Evolutionary conservation across 2,329 filamentous ascomycete species (phyloP).

Genomic region (Emericellopsis atlantica): DNA sequence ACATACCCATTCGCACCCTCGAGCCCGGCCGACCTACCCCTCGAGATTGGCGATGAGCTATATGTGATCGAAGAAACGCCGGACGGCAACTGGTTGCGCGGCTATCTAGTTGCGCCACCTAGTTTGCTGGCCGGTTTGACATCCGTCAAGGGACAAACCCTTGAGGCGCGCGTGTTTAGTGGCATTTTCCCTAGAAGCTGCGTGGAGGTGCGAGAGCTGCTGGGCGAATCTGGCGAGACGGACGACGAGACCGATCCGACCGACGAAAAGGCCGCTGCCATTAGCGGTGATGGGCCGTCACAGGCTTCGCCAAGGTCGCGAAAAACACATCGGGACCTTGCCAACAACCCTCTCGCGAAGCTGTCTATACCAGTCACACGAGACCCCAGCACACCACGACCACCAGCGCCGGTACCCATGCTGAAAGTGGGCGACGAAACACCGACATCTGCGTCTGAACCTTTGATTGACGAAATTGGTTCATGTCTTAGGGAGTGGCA

Average conservation of each 20-base stretch:
- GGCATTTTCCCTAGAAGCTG: constrained; percentile 93
- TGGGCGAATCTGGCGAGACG: constrained; percentile 57
- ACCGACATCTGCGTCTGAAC: constrained; percentile 76
- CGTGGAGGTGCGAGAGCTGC: constrained; percentile 85
- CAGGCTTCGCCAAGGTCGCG: constrained; percentile 10
- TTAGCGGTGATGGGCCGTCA: constrained; percentile 38
- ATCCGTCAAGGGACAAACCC: constrained; percentile 78
- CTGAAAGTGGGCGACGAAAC: constrained; percentile 96
- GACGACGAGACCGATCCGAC: constrained; percentile 27
- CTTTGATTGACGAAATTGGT: constrained; percentile 92
- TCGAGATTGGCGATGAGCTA: constrained; percentile 95
- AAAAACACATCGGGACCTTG: constrained; percentile 19
- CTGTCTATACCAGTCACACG: constrained; percentile 38
- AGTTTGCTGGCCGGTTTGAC: constrained; percentile 86
- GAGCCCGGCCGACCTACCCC: constrained; percentile 78
- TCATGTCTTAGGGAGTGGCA: constrained; percentile 97
- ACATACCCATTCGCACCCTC: constrained; percentile 86
- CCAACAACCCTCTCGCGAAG: constrained; percentile 25
- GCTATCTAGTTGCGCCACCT: constrained; percentile 88
- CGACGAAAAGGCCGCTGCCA: constrained; percentile 18
- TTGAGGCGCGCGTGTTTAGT: constrained; percentile 95
- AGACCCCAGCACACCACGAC: constrained; percentile 59
- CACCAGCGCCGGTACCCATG: constrained; percentile 89
- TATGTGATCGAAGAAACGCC: constrained; percentile 98
- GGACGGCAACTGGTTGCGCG: constrained; percentile 84